Base-by-base conservation (phyloP, 2,329 filamentous ascomycete species). In the Xylariaceae sp. region DNA sequence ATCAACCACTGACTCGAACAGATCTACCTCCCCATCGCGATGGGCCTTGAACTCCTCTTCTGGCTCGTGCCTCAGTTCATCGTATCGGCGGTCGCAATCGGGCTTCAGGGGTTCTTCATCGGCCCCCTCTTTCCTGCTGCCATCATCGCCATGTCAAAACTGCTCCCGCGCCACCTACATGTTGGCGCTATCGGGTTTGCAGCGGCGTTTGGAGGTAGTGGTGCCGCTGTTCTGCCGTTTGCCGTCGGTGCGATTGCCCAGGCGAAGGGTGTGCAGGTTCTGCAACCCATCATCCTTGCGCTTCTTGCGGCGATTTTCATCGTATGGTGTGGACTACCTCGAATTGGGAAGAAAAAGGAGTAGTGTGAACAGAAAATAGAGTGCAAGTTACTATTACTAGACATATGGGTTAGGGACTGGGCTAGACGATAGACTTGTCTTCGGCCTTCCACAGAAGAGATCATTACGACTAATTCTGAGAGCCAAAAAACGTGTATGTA, bases 31-130 rank as follows among this genome's bases (percentile, higher is more conserved):
- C 69, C 78, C 5, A 62, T 83, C 14, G 76, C 81, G 2, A 83
- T 89, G 62, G 81, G 64, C 0, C 74, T 89, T 5, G 80, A 89
- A 59, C 75, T 92, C 0, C 67, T 92, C 38, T 88, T 92, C 71
- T 94, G 88, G 88, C 81, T 91, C 2, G 84, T 94, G 0, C 88
- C 89, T 0, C 78, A 85, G 45, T 89, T 91, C 64, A 80, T 86
- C 60, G 85, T 88, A 6, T 89, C 86, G 0, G 85, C 86, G 0
- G 76, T 91, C 1, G 82, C 86, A 5, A 83, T 90, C 11, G 74
- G 82, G 0, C 65, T 92, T 0, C 80, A 89, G 53, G 89, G 89
- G 0, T 90, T 92, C 74, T 89, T 91, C 62, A 74, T 94, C 0
- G 89, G 89, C 0, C 89, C 89, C 0, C 66, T 92, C 15, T 92